Base-by-base conservation (phyloP, 1,284 basidiomycete genomes). In the Ustilago hordei region DNA sequence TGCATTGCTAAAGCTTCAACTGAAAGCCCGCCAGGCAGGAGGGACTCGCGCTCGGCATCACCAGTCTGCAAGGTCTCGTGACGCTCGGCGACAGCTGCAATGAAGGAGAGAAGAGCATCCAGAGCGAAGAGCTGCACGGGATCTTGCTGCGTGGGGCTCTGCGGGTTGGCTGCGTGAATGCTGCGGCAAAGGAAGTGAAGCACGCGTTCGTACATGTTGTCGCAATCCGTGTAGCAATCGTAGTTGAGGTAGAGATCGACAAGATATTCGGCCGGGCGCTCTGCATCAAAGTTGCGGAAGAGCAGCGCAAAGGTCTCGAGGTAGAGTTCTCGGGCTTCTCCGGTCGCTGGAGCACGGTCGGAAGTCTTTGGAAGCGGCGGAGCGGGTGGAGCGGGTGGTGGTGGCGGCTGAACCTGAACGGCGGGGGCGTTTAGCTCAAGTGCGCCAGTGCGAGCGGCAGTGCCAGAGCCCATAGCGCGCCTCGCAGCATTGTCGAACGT, bases 181-280 rank as follows among this genome's bases (percentile, higher is more conserved):
- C 82, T 84, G 32, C 87, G 83, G 58, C 85, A 94, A 73, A 98
- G 88, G 87, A 98, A 98, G 23, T 92, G 92, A 64, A 97, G 89
- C n/a, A 98, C 87, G 8, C 93, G 89, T 85, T 98, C 95, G 82
- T 96, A 98, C 67, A 99, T 87, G 85, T 99, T 95, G 88, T 98
- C 95, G 86, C 93, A 95, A 83, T 98, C 95, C 74, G 93, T 91
- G 82, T 98, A 93, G 85, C 95, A 98, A 86, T 99, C 97, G 86
- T 97, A 99, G 86, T 99, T 99, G 67, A 91, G 90, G 88, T 94
- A 99, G 11, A 98, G 88, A 84, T 98, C 94, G 53, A 97, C 94
- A 92, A 98, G 94, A 87, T 96, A 95, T 82, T 92, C 92, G 1
- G 92, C 90, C 55, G 65, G 38, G 17, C 64, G 69, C 35, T 69